Base-by-base conservation (phyloP, 2,329 filamentous ascomycete species). In the Colletotrichum sp. region DNA sequence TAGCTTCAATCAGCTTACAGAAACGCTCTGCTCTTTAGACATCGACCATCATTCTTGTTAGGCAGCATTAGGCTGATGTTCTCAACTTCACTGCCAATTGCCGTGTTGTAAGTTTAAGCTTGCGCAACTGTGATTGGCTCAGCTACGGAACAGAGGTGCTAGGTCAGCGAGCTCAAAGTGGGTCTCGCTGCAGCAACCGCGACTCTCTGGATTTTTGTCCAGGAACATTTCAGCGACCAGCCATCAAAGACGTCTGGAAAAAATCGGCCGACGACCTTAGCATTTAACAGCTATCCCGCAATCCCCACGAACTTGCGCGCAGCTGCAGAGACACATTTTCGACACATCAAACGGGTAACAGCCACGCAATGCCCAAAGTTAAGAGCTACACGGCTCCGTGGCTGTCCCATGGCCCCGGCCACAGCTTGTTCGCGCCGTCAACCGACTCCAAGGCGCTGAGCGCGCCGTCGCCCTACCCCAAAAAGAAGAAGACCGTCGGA, bases 311-410 rank as follows among this genome's bases (percentile, higher is more conserved):
- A 19, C 25, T 11, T 5, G 15, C n/a, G 15, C 15, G 25, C 19
- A 72, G 22, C 59, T 59, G 29, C 49, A 69, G 34, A 69, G 3
- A 39, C 55, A 6, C n/a, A 19, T 25, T 64, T 13, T 22, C 27
- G 59, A 66, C 12, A 63, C 8, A 5, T 5, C 12, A 19, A 34
- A 27, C 15, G 59, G 61, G 39, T n/a, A 27, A 59, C 29, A 76
- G 71, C 59, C 75, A 79, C 79, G 86, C 82, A 75, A 98, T 98
- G 96, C 95, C 95, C 49, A 96, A 94, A 85, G 92, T 98, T 82
- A 93, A 95, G 83, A 93, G 92, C 84, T 96, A 96, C 85, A 96
- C 95, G 81, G 96, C 96, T 72, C 89, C 93, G 79, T 99, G 96
- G 95, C 93, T 99, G 72, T 93, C 93, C 78, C 91, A 93, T 81